Percentiles rank a stretch among this genome's conserved stretches.
phyloP scores from a whole-genome alignment of 371 early-diverging fungal genomes.

The Mucor saturninus region DNA sequence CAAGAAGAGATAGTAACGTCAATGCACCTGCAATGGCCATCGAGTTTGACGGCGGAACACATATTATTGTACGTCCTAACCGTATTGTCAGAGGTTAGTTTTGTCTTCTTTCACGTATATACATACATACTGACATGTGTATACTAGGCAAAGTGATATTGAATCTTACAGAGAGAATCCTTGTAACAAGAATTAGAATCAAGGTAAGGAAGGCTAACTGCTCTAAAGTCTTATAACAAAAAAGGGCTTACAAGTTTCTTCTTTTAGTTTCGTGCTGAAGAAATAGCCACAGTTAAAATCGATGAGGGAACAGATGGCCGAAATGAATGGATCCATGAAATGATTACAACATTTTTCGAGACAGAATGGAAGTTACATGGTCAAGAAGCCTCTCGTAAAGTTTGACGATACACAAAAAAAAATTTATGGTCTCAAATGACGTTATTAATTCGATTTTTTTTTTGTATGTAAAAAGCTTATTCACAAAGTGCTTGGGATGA shows the following conservation, averaged over 20 bases:
- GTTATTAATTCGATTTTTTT: neutral
- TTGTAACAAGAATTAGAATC: slow-evolving; percentile 49
- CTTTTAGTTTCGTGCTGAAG: slow-evolving; percentile 54
- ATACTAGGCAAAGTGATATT: slow-evolving; percentile 35
- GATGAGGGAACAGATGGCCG: slow-evolving; percentile 46
- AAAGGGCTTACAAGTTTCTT: no score
- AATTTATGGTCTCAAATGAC: neutral
- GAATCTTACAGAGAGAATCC: slow-evolving; percentile 35
- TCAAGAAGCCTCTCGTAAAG: slow-evolving; percentile 46
- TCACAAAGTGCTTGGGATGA: slow-evolving; percentile 57
- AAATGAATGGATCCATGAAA: slow-evolving; percentile 51
- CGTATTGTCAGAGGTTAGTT: slow-evolving; percentile 42
- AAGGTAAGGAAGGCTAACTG: slow-evolving; percentile 30
- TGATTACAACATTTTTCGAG: slow-evolving; percentile 53
- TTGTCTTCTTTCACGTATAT: no score
- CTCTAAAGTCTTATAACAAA: no score
- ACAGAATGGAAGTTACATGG: slow-evolving; percentile 54
- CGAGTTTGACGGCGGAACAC: slow-evolving; percentile 55
- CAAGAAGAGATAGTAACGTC: slow-evolving; percentile 3
- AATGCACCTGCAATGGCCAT: slow-evolving; percentile 16
- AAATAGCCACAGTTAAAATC: slow-evolving; percentile 49
- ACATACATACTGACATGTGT: neutral
- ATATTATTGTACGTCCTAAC: slow-evolving; percentile 54
- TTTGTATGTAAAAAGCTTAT: slow-evolving; percentile 28
- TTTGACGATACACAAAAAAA: neutral